These are phyloP conservation scores for Xylaria sp. DNA, from an alignment of 2,329 filamentous ascomycete genomes.

Conservation along the genomic window DNA sequence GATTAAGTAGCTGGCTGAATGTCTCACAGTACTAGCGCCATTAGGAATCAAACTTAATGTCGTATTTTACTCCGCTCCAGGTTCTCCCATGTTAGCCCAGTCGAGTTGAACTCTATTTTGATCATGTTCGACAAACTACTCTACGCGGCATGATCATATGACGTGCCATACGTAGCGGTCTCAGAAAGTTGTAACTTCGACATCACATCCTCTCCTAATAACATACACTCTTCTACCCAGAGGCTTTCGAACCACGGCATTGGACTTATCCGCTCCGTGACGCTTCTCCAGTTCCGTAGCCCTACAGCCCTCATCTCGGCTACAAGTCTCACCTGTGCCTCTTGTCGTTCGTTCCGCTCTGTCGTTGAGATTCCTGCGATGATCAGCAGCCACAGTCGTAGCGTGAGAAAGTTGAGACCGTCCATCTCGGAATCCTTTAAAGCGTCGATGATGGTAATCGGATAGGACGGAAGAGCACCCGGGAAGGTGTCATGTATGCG, in stretches of 20 bases:
- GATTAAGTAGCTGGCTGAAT: constrained; percentile 3
- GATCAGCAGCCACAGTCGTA: constrained; percentile 31
- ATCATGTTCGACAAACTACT: constrained; percentile 23
- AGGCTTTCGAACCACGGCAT: constrained; percentile 34
- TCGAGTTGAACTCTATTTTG: constrained; percentile 17
- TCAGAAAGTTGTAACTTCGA: constrained; percentile 29
- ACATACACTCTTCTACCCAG: constrained; percentile 35
- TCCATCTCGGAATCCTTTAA: constrained; percentile 24
- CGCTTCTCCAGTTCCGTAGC: constrained; percentile 27
- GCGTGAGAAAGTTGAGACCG: constrained; percentile 24
- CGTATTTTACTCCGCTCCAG: constrained; percentile 2
- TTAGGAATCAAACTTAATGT: constrained; percentile 12
- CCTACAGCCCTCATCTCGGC: constrained; percentile 32
- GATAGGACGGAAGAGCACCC: constrained; percentile 32
- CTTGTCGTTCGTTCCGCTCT: constrained; percentile 24
- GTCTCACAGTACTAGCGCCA: constrained; percentile 2
- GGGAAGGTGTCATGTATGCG: constrained; percentile 34
- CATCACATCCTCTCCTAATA: constrained; percentile 34
- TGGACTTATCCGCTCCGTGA: constrained; percentile 32
- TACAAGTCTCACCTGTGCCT: constrained; percentile 28
- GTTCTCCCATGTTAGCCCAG: constrained; percentile 6
- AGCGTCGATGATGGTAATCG: constrained; percentile 31
- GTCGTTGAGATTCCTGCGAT: constrained; percentile 29
- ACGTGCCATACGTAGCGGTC: constrained; percentile 24
- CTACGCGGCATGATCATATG: constrained; percentile 26